Base-by-base conservation (phyloP, 2,329 filamentous ascomycete genomes). In the Xylaria arbuscula region DNA sequence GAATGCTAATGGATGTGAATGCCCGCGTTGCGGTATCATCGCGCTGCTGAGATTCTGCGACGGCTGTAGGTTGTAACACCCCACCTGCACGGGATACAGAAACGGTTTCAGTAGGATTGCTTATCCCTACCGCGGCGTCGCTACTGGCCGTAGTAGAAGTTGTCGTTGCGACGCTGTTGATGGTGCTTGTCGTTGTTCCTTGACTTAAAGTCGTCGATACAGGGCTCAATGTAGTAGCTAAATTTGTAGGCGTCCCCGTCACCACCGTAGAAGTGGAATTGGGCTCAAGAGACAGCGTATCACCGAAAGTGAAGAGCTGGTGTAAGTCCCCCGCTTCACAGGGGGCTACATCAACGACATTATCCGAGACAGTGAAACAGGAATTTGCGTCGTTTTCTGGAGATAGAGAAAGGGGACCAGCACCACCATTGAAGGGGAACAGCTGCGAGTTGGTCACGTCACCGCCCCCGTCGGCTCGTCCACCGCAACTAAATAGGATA, bases 401-500 rank as follows among this genome's bases (percentile, higher is more conserved):
- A n/a, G 79, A 75, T 1, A 88, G 73, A 1, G 80, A 73, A 19
- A 85, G 75, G 0, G 84, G 80, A 0, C 81, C 83, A 17, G 79
- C 74, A 8, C 76, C 76, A 22, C 81, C 82, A 32, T 81, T 78
- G 65, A 86, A 85, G 13, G 79, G 75, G 69, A 87, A 88, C 1
- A 86, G 78, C 74, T 88, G 86, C 0, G 86, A 88, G 61, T 82
- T 77, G 7, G 85, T 84, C 1, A 86, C 84, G 4, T 76, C 70
- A 15, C 86, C 86, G 22, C 82, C 78, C 53, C 87, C 87, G 67
- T 86, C 87, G 22, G 86, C 86, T 47, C 86, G 81, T 17, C 87
- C 87, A 59, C 87, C 87, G 69, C 87, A 89, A 11, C 87, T 87
- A 72, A 89, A 89, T 28, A 89, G 80, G 40, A 85, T 72, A 15